Conservation (phyloP, 2,329 filamentous ascomycete genomes). For the Escovopsis sp. region DNA sequence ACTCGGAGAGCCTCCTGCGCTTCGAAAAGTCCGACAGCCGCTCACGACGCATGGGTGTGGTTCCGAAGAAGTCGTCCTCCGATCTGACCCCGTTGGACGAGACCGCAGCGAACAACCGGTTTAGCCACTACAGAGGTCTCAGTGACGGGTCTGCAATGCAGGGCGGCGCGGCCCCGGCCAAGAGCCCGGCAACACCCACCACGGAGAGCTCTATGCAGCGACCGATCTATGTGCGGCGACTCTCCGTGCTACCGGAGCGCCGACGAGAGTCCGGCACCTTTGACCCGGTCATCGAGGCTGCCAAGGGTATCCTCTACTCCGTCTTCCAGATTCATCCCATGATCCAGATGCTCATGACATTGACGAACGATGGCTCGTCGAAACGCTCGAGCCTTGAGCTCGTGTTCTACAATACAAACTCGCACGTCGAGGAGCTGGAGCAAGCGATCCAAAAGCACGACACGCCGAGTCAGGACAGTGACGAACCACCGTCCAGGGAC, state of each 20-base stretch:
- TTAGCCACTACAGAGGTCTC: slow-evolving; percentile 51
- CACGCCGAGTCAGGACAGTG: slow-evolving; percentile 29
- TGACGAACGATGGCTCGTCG: slow-evolving; percentile 44
- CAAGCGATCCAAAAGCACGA: slow-evolving; percentile 50
- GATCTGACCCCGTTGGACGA: slow-evolving; percentile 51
- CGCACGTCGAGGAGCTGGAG: slow-evolving; percentile 50
- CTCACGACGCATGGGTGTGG: slow-evolving; percentile 48
- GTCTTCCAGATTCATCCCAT: slow-evolving; percentile 55
- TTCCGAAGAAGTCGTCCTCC: slow-evolving; percentile 37
- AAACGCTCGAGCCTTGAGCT: slow-evolving; percentile 51
- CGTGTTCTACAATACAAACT: slow-evolving; percentile 53
- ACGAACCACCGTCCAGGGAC: slow-evolving; percentile 34
- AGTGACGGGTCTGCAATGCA: slow-evolving; percentile 58
- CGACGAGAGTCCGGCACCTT: slow-evolving; percentile 45
- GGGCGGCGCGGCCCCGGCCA: slow-evolving; percentile 25
- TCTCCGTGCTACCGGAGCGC: slow-evolving; percentile 49
- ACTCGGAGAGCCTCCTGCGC: slow-evolving; percentile 46
- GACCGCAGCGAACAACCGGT: slow-evolving; percentile 45
- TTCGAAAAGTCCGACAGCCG: slow-evolving; percentile 38
- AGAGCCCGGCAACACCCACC: slow-evolving; percentile 45
- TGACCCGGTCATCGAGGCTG: slow-evolving; percentile 48
- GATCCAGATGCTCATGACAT: slow-evolving; percentile 49
- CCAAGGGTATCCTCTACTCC: slow-evolving; percentile 52
- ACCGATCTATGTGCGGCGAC: slow-evolving; percentile 47
- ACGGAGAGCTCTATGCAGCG: slow-evolving; percentile 40